Conservation (phyloP, 129 eudicot genomes). For the Calendula officinalis region DNA sequence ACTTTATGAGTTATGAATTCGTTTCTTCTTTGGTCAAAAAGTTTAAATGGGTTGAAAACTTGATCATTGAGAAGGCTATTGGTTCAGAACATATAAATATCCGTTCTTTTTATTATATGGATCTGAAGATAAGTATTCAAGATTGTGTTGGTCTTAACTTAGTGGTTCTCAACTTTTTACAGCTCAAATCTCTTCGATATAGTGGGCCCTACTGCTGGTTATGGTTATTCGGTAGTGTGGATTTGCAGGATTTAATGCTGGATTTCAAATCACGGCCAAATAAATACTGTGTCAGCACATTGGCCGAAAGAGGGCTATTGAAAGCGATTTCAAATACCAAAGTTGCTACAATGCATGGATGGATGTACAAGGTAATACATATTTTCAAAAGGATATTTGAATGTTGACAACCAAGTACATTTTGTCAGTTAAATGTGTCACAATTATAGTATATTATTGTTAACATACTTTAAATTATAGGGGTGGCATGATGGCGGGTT, state of each 20-base stretch:
- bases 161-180: background rate
- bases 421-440: no score
- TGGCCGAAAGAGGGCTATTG: no score
- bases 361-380: background rate
- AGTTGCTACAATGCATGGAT: background rate
- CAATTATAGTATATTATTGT: no score
- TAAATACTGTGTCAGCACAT: no score
- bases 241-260: background rate
- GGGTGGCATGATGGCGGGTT: no score
- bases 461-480: no score
- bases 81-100: background rate
- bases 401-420: no score
- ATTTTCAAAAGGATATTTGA: background rate
- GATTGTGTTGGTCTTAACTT: background rate
- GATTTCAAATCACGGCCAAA: background rate
- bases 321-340: background rate
- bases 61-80: slow-evolving; percentile 8
- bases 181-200: background rate
- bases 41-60: slow-evolving; percentile 1
- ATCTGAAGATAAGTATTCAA: background rate
- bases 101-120: background rate
- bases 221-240: background rate
- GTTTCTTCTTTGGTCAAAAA: slow-evolving; percentile 5
- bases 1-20: slow-evolving; percentile 1
- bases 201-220: background rate